Evolutionary conservation across 2,329 filamentous ascomycete genomes (phyloP).

Genomic region (Madurella fahalii): DNA sequence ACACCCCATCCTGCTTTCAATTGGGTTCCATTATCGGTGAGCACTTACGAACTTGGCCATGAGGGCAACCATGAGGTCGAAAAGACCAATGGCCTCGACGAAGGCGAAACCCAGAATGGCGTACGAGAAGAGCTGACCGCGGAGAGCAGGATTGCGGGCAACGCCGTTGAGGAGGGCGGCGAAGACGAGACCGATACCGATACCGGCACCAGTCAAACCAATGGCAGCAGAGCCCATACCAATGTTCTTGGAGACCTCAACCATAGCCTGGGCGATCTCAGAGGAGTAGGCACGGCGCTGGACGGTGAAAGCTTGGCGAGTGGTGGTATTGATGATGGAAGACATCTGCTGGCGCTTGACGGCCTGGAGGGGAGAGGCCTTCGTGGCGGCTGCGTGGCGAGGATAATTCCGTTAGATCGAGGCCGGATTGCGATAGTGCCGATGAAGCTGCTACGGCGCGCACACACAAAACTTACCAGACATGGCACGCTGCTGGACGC

Average conservation of each 20-base stretch:
- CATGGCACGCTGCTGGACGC: conserved; percentile 70
- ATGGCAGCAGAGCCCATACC: conserved; percentile 88
- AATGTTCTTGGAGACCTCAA: conserved; percentile 86
- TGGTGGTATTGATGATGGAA: conserved; percentile 62
- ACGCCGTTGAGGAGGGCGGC: conserved; percentile 83
- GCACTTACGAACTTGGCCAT: conserved; percentile 81
- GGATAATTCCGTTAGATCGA: conserved; percentile 16
- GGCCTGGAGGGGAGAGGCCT: conserved; percentile 63
- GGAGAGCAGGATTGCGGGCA: conserved; percentile 90
- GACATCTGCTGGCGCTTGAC: conserved; percentile 69
- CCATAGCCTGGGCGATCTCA: conserved; percentile 83
- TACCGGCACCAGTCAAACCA: conserved; percentile 88
- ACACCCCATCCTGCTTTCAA: neutral
- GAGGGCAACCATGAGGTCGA: conserved; percentile 88
- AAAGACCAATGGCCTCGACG: conserved; percentile 87
- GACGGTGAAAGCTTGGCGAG: conserved; percentile 59
- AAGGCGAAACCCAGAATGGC: conserved; percentile 94
- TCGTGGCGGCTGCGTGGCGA: conserved; percentile 45
- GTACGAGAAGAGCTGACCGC: conserved; percentile 93
- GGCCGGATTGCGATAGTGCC: conserved; percentile 7
- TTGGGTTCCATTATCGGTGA: neutral
- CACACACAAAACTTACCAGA: conserved; percentile 53
- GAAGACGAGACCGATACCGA: conserved; percentile 94
- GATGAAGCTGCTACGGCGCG: conserved; percentile 3
- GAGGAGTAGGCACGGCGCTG: conserved; percentile 74